Percentiles rank a stretch among this genome's conserved stretches.
These are phyloP conservation scores for Cercospora sp. DNA, from an alignment of 2,329 filamentous ascomycete genomes.

Conservation along the genomic window DNA sequence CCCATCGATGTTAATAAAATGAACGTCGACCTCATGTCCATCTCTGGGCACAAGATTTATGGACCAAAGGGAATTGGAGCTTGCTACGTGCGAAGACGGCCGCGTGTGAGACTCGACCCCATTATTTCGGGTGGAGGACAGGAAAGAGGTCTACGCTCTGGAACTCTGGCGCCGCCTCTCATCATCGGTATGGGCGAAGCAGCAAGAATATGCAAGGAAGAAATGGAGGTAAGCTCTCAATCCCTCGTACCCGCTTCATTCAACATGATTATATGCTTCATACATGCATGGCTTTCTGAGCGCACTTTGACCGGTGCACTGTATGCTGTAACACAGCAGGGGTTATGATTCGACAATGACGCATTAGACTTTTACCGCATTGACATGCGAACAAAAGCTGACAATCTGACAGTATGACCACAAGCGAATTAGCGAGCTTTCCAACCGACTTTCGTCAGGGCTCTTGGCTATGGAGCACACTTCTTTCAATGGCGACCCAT, in stretches of 20 bases:
- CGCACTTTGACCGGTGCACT: constrained; percentile 57
- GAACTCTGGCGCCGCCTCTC: constrained; percentile 85
- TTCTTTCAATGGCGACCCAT: constrained; percentile 79
- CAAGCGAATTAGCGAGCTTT: constrained; percentile 78
- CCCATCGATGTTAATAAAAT: constrained; percentile 94
- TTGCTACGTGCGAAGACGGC: constrained; percentile 90
- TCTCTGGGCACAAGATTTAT: constrained; percentile 98
- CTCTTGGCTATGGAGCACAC: constrained; percentile 91
- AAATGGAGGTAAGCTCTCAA: constrained; percentile 72
- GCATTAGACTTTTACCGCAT: background rate
- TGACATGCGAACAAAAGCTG: constrained; percentile 9
- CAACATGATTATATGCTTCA: constrained; percentile 76
- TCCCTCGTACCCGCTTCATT: constrained; percentile 7
- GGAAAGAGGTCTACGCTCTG: constrained; percentile 90
- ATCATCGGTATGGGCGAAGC: constrained; percentile 94
- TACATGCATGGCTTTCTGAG: constrained; percentile 92
- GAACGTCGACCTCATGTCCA: constrained; percentile 98
- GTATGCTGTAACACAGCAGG: constrained; percentile 61
- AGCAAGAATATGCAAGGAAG: constrained; percentile 84
- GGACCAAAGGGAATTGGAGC: constrained; percentile 96
- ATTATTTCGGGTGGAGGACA: constrained; percentile 96
- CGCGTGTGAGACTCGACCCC: constrained; percentile 89
- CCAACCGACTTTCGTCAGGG: constrained; percentile 78
- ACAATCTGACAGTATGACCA: constrained; percentile 72
- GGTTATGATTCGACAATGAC: constrained; percentile 54